Evolutionary conservation across 148 eudicot species (phyloP).

Genomic region (Beta vulgaris): DNA sequence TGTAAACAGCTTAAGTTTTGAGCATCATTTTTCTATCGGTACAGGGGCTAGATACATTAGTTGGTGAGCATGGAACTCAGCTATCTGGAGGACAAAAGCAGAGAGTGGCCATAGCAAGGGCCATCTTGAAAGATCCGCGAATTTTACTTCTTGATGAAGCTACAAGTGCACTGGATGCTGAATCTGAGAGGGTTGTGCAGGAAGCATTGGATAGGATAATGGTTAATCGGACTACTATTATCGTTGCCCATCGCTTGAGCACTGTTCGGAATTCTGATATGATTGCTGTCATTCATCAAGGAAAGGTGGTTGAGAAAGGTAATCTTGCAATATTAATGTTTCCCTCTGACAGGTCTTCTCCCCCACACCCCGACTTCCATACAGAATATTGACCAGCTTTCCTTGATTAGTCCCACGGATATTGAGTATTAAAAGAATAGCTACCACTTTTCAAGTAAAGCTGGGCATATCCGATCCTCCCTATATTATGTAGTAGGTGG

Average conservation of each 20-base stretch:
- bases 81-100: conserved; percentile 89
- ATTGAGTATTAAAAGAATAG: too few species aligned
- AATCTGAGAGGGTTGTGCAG: conserved; percentile 73
- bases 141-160: conserved; percentile 84
- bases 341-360: not conserved
- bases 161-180: conserved; percentile 84
- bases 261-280: conserved; percentile 74
- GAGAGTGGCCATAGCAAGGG: conserved; percentile 80
- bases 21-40: not conserved
- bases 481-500: too few species aligned
- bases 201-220: conserved; percentile 74
- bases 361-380: too few species aligned
- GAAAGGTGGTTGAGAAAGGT: conserved; percentile 85
- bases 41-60: conserved; percentile 74
- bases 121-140: conserved; percentile 65
- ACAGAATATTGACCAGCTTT: not conserved
- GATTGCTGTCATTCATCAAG: conserved; percentile 71
- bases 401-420: too few species aligned
- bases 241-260: conserved; percentile 81
- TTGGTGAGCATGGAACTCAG: conserved; percentile 77
- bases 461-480: too few species aligned
- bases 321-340: not conserved
- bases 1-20: not conserved
- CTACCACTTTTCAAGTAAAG: too few species aligned
- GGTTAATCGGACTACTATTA: conserved; percentile 67